Conservation (phyloP, 768 basidiomycete species). For the Mrakia blollopis region DNA sequence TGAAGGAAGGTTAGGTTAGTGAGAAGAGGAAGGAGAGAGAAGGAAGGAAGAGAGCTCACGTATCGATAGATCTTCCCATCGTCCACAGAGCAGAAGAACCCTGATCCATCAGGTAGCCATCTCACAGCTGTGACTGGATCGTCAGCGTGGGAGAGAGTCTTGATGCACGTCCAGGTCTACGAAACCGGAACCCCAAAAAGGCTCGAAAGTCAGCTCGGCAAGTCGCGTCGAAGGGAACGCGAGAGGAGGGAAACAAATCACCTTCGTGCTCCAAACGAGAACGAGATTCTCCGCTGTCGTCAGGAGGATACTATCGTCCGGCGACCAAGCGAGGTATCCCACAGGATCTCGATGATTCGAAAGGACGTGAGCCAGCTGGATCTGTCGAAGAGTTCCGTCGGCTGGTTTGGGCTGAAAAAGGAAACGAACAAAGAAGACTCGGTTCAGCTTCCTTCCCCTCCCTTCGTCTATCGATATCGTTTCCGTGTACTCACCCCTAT, state of each 20-base stretch:
- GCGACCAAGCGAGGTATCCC: conserved; percentile 84
- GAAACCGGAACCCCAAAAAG: not conserved
- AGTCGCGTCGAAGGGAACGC: not conserved
- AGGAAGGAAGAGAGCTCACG: conserved; percentile 41
- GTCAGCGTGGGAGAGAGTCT: conserved; percentile 62
- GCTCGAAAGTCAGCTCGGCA: not conserved
- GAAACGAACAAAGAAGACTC: not conserved
- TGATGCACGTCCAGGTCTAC: conserved; percentile 69
- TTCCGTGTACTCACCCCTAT: conserved; percentile 58
- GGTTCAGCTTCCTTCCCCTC: not conserved
- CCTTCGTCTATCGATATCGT: not conserved
- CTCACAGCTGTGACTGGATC: conserved; percentile 80
- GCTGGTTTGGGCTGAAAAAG: not conserved
- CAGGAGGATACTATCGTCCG: conserved; percentile 75
- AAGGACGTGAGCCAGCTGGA: conserved; percentile 31
- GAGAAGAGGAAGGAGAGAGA: not conserved
- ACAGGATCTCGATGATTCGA: conserved; percentile 63
- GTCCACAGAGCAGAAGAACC: conserved; percentile 82
- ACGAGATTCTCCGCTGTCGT: conserved; percentile 76
- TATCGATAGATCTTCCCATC: conserved; percentile 59
- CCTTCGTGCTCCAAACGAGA: conserved; percentile 73
- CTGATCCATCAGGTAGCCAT: conserved; percentile 83
- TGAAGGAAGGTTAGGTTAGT: not conserved
- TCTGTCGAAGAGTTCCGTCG: conserved; percentile 15
- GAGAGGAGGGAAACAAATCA: not conserved